A percentile compares a stretch with the other conserved stretches of the same genome.
Conservation (phyloP, 1,139 yeast genomes). For the Lipomyces yarrowii region DNA sequence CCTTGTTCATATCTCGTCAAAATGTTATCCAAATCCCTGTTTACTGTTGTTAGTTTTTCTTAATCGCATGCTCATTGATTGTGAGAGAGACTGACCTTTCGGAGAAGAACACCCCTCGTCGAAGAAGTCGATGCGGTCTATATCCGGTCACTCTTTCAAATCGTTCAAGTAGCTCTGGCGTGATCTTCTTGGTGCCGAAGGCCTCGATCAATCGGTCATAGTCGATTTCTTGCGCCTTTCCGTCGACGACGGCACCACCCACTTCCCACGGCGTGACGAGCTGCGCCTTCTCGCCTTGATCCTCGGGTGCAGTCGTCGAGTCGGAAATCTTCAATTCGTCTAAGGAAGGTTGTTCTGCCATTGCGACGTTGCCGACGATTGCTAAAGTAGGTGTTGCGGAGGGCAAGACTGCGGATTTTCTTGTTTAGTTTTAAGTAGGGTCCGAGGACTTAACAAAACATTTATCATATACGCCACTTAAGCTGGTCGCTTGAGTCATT, state of each 20-base stretch:
- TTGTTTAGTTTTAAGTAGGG: neutral
- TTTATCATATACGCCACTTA: no score
- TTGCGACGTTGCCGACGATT: neutral
- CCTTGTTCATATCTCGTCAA: conserved; percentile 91
- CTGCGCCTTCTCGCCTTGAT: conserved; percentile 44
- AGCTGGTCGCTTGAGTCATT: no score
- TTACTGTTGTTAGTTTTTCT: no score
- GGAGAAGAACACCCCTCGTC: conserved; percentile 90
- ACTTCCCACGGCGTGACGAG: conserved; percentile 98
- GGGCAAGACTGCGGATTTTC: neutral
- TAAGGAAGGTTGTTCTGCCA: conserved; percentile 21
- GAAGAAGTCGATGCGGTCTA: conserved; percentile 88
- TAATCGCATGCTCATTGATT: neutral
- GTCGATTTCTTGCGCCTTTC: conserved; percentile 84
- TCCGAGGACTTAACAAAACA: no score
- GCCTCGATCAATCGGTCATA: conserved; percentile 82
- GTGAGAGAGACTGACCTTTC: conserved; percentile 54
- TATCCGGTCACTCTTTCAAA: conserved; percentile 84
- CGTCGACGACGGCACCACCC: conserved; percentile 97
- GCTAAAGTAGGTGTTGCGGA: neutral
- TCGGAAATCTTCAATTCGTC: conserved; percentile 15
- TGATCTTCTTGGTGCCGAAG: conserved; percentile 82
- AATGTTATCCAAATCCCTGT: conserved; percentile 69
- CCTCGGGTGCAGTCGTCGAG: conserved; percentile 6
- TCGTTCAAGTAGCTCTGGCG: conserved; percentile 69